Evolutionary conservation across 257 asterid species (phyloP).

Genomic region (Datura wrightii): DNA sequence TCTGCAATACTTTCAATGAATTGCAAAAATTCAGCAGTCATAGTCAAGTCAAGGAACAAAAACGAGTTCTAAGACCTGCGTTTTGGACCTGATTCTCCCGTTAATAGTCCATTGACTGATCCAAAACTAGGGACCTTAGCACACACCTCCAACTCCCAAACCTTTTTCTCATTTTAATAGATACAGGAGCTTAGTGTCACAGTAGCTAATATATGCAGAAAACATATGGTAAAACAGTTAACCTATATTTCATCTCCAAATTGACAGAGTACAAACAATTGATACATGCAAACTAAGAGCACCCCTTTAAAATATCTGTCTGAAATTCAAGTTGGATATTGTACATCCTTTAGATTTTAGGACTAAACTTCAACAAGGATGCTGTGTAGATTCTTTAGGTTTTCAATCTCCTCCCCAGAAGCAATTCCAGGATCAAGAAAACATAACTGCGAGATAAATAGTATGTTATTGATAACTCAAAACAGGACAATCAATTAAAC

Average conservation of each 20-base stretch:
- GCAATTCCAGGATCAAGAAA: constrained; percentile 82
- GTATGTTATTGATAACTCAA: not conserved
- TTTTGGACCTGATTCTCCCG: not conserved
- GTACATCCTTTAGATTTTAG: constrained; percentile 24
- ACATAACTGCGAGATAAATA: constrained; percentile 63
- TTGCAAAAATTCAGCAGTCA: constrained; percentile 5
- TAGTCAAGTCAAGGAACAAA: not conserved
- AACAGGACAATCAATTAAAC: not conserved
- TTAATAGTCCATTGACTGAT: constrained; percentile 7
- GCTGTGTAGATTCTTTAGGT: constrained; percentile 67
- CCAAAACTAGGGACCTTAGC: not conserved
- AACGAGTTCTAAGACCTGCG: not conserved
- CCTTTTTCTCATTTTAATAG: not conserved
- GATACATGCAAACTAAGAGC: constrained; percentile 11
- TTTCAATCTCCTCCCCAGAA: constrained; percentile 66
- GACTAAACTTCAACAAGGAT: constrained; percentile 59
- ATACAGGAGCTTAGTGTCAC: constrained; percentile 23
- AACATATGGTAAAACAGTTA: constrained; percentile 14
- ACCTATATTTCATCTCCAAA: not conserved
- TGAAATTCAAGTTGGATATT: constrained; percentile 6
- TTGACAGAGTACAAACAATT: not conserved
- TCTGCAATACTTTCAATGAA: not conserved
- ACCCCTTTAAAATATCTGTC: not conserved
- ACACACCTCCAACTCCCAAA: constrained; percentile 17
- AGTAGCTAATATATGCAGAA: constrained; percentile 4